phyloP scores from a whole-genome alignment of 1,139 yeast genomes.

The Lodderomyces theae region DNA sequence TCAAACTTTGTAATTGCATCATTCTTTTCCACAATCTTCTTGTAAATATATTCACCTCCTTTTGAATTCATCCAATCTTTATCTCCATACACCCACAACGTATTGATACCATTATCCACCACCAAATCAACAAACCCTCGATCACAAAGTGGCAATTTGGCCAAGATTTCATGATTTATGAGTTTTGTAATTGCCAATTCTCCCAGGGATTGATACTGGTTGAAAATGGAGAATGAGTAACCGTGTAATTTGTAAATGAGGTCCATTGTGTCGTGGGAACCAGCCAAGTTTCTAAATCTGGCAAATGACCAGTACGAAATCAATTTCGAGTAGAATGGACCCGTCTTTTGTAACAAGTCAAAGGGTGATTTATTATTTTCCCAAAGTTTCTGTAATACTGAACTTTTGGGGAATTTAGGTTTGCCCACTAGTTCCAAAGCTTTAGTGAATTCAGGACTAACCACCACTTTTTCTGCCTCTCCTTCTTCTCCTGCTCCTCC shows the following conservation, averaged over 20 bases:
- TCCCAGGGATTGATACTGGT: constrained; percentile 46
- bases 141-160: constrained; percentile 41
- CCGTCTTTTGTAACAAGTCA: constrained; percentile 36
- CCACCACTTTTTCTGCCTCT: too few species aligned
- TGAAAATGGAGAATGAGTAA: constrained; percentile 43
- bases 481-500: too few species aligned
- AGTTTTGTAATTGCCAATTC: constrained; percentile 45
- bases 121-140: constrained; percentile 37
- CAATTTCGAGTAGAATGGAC: constrained; percentile 42
- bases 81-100: constrained; percentile 42
- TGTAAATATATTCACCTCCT: constrained; percentile 38
- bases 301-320: constrained; percentile 45
- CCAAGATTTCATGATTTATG: constrained; percentile 40
- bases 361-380: constrained; percentile 41
- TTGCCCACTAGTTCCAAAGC: constrained; percentile 37
- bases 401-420: constrained; percentile 40
- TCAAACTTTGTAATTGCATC: constrained; percentile 18
- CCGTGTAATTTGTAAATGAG: constrained; percentile 39
- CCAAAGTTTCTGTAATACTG: constrained; percentile 36
- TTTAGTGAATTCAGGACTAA: constrained; percentile 26
- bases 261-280: constrained; percentile 13
- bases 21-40: constrained; percentile 21
- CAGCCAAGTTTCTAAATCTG: constrained; percentile 33
- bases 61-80: constrained; percentile 46
- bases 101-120: constrained; percentile 22